These are phyloP conservation scores for Tillandsia fasciculata DNA, from an alignment of 176 grass and related monocot genomes.

Conservation along the genomic window DNA sequence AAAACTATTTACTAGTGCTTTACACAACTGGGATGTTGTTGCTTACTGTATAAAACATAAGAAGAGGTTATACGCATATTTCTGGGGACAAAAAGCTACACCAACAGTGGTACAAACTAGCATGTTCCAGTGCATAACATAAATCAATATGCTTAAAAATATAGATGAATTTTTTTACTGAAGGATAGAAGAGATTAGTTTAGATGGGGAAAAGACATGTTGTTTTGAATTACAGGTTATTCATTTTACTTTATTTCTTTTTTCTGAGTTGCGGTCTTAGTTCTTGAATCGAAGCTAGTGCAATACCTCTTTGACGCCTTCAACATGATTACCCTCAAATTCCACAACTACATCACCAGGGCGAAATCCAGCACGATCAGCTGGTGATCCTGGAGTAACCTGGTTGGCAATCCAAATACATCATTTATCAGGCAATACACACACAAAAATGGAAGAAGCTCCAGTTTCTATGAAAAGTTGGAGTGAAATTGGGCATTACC, in stretches of 20 bases:
- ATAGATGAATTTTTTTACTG: too few species aligned
- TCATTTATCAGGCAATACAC: background rate
- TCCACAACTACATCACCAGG: constrained; percentile 62
- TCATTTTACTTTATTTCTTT: background rate
- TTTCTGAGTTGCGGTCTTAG: background rate
- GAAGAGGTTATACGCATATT: too few species aligned
- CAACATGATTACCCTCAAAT: constrained; percentile 59
- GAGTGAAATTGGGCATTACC: too few species aligned
- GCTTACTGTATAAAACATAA: too few species aligned
- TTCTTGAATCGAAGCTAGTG: background rate
- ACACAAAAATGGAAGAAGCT: background rate
- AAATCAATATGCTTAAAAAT: background rate
- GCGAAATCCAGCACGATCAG: constrained; percentile 56
- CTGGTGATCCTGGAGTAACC: constrained; percentile 76
- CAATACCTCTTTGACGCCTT: constrained; percentile 63
- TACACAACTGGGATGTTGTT: too few species aligned
- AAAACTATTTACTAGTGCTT: too few species aligned
- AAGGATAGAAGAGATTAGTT: too few species aligned
- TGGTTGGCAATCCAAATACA: constrained; percentile 27
- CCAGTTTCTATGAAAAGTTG: too few species aligned
- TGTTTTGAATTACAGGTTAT: background rate
- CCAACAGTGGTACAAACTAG: too few species aligned
- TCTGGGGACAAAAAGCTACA: too few species aligned
- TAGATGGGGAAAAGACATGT: background rate
- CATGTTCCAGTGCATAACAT: too few species aligned